Evolutionary conservation across 202 grass and related monocot species (phyloP).

Genomic region (Tripidium arundinaceum): DNA sequence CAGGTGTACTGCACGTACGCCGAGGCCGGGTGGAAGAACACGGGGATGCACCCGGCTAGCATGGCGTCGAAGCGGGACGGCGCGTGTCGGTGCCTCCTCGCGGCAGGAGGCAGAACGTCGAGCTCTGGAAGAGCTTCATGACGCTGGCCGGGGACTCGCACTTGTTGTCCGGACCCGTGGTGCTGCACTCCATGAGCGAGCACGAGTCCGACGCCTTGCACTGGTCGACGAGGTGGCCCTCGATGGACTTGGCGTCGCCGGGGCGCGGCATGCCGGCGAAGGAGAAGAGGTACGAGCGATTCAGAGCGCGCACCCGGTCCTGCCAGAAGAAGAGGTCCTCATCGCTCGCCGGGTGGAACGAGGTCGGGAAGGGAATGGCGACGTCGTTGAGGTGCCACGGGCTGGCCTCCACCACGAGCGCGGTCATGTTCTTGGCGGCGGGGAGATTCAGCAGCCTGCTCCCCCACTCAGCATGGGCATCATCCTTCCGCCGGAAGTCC

Average conservation of each 20-base stretch:
- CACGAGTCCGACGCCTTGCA: conserved; percentile 44
- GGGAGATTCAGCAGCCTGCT: conserved; percentile 61
- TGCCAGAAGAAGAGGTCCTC: conserved; percentile 50
- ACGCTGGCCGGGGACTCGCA: conserved; percentile 43
- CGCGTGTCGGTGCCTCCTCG: conserved; percentile 45
- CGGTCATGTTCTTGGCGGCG: conserved; percentile 52
- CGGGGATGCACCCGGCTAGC: conserved; percentile 74
- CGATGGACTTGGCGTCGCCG: conserved; percentile 37
- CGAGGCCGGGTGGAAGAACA: conserved; percentile 80
- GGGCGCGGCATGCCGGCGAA: conserved; percentile 51
- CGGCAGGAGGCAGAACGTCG: conserved; percentile 76
- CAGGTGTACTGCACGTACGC: conserved; percentile 71
- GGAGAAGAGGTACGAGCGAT: conserved; percentile 60
- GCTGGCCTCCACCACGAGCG: conserved; percentile 58
- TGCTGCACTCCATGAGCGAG: conserved; percentile 54
- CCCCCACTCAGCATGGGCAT: conserved; percentile 43
- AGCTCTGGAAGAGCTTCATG: conserved; percentile 61
- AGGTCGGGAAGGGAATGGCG: conserved; percentile 61
- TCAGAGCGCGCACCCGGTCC: conserved; percentile 37
- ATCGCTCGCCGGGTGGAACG: conserved; percentile 60
- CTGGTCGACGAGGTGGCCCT: conserved; percentile 46
- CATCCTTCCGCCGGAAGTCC: conserved; percentile 49
- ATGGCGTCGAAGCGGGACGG: conserved; percentile 53
- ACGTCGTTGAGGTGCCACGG: conserved; percentile 64
- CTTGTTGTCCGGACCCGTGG: conserved; percentile 26